Evolutionary conservation across 352 stramenopile species (phyloP), one percentile per base, ranked within the genome.

Genomic region (Globisporangium megalacanthum): DNA sequence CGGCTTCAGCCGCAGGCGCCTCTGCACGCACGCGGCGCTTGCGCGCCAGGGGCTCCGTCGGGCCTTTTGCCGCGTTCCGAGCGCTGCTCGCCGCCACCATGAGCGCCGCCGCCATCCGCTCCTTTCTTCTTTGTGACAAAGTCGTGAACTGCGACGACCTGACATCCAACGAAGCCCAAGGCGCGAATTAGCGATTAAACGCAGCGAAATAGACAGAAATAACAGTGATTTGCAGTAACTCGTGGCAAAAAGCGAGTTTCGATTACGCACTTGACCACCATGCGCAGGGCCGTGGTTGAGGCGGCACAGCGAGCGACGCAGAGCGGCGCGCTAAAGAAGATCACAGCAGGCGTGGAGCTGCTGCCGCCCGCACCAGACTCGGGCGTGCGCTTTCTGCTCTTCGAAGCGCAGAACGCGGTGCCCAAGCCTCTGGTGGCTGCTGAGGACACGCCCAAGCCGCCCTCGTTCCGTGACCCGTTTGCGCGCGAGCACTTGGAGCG

Each of bases 381-480:
- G 0, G 69, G 66, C 5, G 54, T 88, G 13, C 66, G 68, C 48
- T 86, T 77, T 55, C 60, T 92, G 2, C 55, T 89, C 36, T 88
- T 86, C 68, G 66, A 70, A n/a, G 73, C 73, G 14, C 61, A 79
- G 42, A 41, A 54, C 14, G 11, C 58, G 36, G 61, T 73, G 45
- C 61, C 56, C 13, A 91, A 89, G 65, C 77, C 78, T 3, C 60
- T 65, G 14, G 52, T 59, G 0, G 31, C 65, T 15, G 62, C 64
- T 20, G 35, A 64, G 19, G 35, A 25, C 9, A 17, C 29, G 22
- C 20, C 33, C 14, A 31, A 42, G 9, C 67, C 70, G 52, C 39
- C 19, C 13, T 57, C 56, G 45, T 89, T 89, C 58, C 73, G 70
- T 52, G 77, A 93, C 56, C 81, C 83, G 36, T 93, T 93, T 56